Base-by-base conservation (phyloP, 768 basidiomycete species). In the Suillus plorans region DNA sequence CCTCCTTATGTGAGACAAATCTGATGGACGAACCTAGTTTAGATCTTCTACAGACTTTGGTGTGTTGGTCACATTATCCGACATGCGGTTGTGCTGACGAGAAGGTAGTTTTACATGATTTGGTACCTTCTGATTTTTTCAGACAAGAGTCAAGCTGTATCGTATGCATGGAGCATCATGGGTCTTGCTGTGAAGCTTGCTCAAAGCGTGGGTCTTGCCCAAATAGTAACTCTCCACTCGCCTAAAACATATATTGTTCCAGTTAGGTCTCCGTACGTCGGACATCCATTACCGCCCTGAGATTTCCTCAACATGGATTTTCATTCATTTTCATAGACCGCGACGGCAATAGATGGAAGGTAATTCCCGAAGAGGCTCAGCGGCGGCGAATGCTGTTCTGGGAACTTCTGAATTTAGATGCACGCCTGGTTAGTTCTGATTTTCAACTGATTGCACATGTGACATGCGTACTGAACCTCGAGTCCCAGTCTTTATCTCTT, bases 81-180 rank as follows among this genome's bases (percentile, higher is more conserved):
- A 25, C 58, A 52, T 65, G 39, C 57, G 63, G 22, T 47, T 53
- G 50, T 84, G 71, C 84, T 77, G 66, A 73, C 71, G 67, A 63
- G 58, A 76, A 76, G 14, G 78, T 77, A 89, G 70, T 89, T 89
- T 69, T 88, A 87, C 72, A 90, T 89, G 88, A 83, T 88, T 44
- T 89, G 88, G 85, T 90, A 88, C 70, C 85, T 90, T 62, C 79
- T 89, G 22, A 86, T 89, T 67, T 90, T 89, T 67, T 90, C 89
- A 16, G 88, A 89, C 71, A 87, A 90, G 72, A 89, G 85, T 66
- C 88, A 89, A 67, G 89, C 88, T 0, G 82, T 88, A 14, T 87
- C 88, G 18, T 88, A 90, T 64, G 88, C 89, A 20, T 91, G 89
- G 89, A 88, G 89, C 64, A 77, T 90, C 50, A 87, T 91, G 85